Percentiles rank a stretch among this genome's conserved stretches.
phyloP scores from a whole-genome alignment of 148 eudicot species.

The Beta vulgaris region DNA sequence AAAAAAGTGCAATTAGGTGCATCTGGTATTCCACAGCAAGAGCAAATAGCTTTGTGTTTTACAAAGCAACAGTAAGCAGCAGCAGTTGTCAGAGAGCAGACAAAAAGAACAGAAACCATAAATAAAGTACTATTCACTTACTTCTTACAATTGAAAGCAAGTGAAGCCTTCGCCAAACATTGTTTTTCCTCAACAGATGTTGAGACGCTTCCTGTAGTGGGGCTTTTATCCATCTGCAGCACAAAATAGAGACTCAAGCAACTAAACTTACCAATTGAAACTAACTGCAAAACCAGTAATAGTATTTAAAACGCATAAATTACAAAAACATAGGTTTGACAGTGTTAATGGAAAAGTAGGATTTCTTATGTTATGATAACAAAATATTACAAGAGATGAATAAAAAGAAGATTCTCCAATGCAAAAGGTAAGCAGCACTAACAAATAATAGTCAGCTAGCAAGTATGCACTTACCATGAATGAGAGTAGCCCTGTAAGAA shows the following conservation, averaged over 20 bases:
- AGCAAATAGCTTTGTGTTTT: slow-evolving; percentile 3
- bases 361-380: not conserved
- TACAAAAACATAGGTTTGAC: not conserved
- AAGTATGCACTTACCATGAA: slow-evolving; percentile 75
- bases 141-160: slow-evolving; percentile 91
- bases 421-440: not conserved
- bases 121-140: slow-evolving; percentile 32
- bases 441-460: not conserved
- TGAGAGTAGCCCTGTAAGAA: slow-evolving; percentile 87
- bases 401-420: not conserved
- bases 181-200: slow-evolving; percentile 79
- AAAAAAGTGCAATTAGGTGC: not conserved
- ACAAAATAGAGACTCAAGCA: slow-evolving; percentile 9
- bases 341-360: not conserved
- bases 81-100: not conserved
- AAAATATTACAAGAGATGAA: not conserved
- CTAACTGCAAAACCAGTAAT: not conserved
- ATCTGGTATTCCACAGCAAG: not conserved
- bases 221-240: slow-evolving; percentile 84
- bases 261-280: slow-evolving; percentile 2
- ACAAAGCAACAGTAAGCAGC: not conserved
- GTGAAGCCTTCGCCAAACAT: slow-evolving; percentile 78
- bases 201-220: slow-evolving; percentile 91
- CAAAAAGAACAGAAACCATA: not conserved
- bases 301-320: not conserved